These are phyloP conservation scores for sorghum (Sorghum bicolor) DNA, from an alignment of 176 grass and related monocot species.

Conservation along the genomic window Sorghum_bicolor_NCBIv3 NC_012872.2:64066501-64067000, in stretches of 20 bases:
- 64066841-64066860: conserved; percentile 16
- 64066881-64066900: conserved; percentile 41
- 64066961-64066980: conserved; percentile 19
- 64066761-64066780: background rate
- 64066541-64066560: background rate
- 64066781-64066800: background rate
- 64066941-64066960: conserved; percentile 15
- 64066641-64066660: conserved; percentile 85
- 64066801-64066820: background rate
- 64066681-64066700: conserved; percentile 48
- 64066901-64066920: conserved; percentile 25
- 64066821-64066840: background rate
- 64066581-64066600: background rate
- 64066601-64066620: conserved; percentile 12
- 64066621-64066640: conserved; percentile 94
- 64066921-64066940: background rate
- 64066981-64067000: conserved; percentile 56
- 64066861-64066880: conserved; percentile 45
- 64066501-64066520: background rate
- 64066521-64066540: background rate
- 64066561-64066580: background rate
- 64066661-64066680: conserved; percentile 90
- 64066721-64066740: background rate
- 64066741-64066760: background rate
- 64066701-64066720: background rate